phyloP scores from a whole-genome alignment of 2,329 filamentous ascomycete species.

The Nemania sp. region DNA sequence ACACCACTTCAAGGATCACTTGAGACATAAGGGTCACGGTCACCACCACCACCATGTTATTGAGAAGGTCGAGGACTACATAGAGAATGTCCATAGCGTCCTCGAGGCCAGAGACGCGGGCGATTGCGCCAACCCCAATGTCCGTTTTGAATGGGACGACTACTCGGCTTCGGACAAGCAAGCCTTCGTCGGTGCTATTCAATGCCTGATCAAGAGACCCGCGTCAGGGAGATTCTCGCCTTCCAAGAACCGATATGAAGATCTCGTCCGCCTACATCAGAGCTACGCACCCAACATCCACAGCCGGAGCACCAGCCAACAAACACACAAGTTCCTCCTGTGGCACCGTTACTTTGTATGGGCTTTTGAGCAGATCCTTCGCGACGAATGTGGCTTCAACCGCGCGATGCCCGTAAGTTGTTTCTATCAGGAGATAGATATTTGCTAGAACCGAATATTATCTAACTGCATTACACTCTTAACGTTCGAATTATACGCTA shows the following conservation, averaged over 20 bases:
- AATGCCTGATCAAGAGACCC: slow-evolving; percentile 36
- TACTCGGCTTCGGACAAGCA: slow-evolving; percentile 37
- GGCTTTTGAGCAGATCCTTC: slow-evolving; percentile 38
- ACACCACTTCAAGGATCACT: not conserved
- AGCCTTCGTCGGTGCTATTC: slow-evolving; percentile 36
- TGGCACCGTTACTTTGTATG: slow-evolving; percentile 42
- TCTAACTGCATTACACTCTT: not conserved
- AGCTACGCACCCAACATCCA: slow-evolving; percentile 39
- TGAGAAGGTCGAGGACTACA: not conserved
- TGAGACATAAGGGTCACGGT: slow-evolving; percentile 1
- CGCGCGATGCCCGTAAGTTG: slow-evolving; percentile 33
- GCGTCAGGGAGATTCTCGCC: slow-evolving; percentile 34
- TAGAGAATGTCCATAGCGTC: slow-evolving; percentile 6
- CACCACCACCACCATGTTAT: slow-evolving; percentile 2
- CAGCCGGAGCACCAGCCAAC: slow-evolving; percentile 35
- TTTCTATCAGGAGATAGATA: too few relatives aligned
- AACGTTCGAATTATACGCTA: not conserved
- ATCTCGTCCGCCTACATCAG: slow-evolving; percentile 40
- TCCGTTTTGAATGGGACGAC: slow-evolving; percentile 40
- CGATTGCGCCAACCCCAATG: slow-evolving; percentile 35
- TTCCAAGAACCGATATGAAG: slow-evolving; percentile 40
- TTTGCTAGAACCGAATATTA: too few relatives aligned
- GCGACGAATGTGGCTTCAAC: slow-evolving; percentile 40
- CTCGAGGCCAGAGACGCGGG: slow-evolving; percentile 13
- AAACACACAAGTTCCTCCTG: slow-evolving; percentile 40